Percentiles rank a stretch among this genome's conserved stretches.
phyloP scores from a whole-genome alignment of 139 green algal species.

The Chlamydomonas sp. region DNA sequence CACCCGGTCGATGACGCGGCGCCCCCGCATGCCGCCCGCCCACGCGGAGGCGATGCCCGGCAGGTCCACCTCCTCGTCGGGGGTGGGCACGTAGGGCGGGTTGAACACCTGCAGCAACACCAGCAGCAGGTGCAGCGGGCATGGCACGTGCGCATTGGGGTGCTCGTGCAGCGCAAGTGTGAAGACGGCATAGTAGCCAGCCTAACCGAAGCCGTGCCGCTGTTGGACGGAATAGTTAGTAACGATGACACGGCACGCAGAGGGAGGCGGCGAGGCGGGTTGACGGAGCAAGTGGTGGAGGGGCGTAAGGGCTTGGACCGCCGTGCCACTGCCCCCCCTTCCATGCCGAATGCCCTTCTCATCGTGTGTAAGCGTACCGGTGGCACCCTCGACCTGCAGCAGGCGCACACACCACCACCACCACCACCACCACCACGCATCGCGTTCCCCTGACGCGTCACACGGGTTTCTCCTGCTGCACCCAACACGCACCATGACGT shows the following conservation, averaged over 20 bases:
- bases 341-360: too few relatives aligned
- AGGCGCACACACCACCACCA: too few relatives aligned
- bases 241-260: not conserved
- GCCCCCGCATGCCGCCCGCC: conserved; percentile 84
- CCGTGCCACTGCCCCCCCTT: too few relatives aligned
- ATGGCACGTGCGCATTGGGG: too few relatives aligned
- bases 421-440: too few relatives aligned
- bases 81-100: conserved; percentile 96
- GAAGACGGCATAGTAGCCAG: not conserved
- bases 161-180: not conserved
- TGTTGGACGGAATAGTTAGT: not conserved
- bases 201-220: not conserved
- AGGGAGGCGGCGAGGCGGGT: too few relatives aligned
- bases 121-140: not conserved
- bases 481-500: conserved; percentile 61
- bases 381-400: too few relatives aligned
- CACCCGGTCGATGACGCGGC: conserved; percentile 86
- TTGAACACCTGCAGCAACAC: conserved; percentile 88
- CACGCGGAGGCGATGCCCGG: conserved; percentile 83
- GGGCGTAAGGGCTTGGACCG: too few relatives aligned
- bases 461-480: too few relatives aligned
- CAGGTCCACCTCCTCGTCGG: conserved; percentile 83
- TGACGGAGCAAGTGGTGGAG: too few relatives aligned
- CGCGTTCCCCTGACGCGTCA: too few relatives aligned
- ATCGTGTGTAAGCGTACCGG: too few relatives aligned